Base-by-base conservation (phyloP, 2,329 filamentous ascomycete species). In the Colletotrichum agaves region DNA sequence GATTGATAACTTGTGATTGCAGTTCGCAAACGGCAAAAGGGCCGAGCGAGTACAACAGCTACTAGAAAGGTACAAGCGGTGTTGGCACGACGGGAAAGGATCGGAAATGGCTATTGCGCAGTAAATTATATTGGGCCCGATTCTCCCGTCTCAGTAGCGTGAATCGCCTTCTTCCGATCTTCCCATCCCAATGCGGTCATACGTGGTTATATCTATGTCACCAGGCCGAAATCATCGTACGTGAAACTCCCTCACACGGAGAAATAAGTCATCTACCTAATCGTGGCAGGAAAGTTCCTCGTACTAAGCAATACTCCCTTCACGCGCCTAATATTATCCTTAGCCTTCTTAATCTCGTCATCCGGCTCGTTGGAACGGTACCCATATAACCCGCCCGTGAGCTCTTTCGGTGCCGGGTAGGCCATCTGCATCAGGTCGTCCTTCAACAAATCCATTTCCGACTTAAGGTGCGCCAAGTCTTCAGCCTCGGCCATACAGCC, bases 281-380 rank as follows among this genome's bases (percentile, higher is more conserved):
- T 75, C 43, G 80, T 80, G 3, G 79, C 73, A n/a, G 90, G 91
- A 71, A 95, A 95, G 73, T 88, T 92, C 73, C 91, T 87, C 4
- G 92, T 87, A 74, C 89, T 93, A 63, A 97, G 78, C 72, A 96
- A 81, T 11, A 93, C 87, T 1, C 93, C 93, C 81, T 97, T 97
- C 46, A 96, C 87, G 63, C 91, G 86, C 71, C 93, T 83, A 58
- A 97, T 94, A 69, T 91, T 92, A 71, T 88, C 88, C 79, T 92
- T 92, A 19, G 92, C 84, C 75, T 87, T 88, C 70, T 88, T 88
- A 73, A 93, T 89, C 78, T 92, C 91, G 77, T 95, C 92, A 69
- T 89, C 85, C 33, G 86, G 85, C 72, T 88, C 88, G 56, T 78
- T 78, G 71, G 77, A 82, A 33, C 77, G 78, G 35, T 73, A 77